phyloP scores from a whole-genome alignment of 306 rosid genomes.

The Prunus fruticosa region DNA sequence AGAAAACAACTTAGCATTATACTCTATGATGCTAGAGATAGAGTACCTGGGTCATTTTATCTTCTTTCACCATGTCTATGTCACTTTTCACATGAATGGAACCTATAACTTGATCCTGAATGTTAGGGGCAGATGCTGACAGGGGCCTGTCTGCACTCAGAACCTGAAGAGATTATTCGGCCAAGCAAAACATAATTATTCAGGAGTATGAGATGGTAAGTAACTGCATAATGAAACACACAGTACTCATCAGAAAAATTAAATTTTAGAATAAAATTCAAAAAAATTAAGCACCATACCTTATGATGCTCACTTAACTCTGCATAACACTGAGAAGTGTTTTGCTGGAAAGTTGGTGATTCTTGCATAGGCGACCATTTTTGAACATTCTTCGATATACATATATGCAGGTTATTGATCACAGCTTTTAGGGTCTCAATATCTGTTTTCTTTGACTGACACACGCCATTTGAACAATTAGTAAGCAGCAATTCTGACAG shows the following conservation, averaged over 20 bases:
- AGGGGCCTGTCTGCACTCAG: constrained; percentile 31
- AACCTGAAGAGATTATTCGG: constrained; percentile 36
- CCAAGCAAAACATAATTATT: neutral
- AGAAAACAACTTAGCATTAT: neutral
- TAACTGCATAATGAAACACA: neutral
- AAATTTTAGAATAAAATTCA: neutral
- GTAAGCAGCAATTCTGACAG: constrained; percentile 63
- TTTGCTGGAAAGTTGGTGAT: constrained; percentile 32
- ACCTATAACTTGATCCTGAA: constrained; percentile 31
- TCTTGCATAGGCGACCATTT: constrained; percentile 23
- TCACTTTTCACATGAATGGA: constrained; percentile 33
- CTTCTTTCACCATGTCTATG: constrained; percentile 45
- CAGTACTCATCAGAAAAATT: neutral
- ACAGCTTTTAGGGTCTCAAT: constrained; percentile 40
- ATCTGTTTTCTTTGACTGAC: constrained; percentile 50
- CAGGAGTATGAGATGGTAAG: neutral
- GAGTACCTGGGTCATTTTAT: constrained; percentile 65
- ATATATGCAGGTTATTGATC: constrained; percentile 54
- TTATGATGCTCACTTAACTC: constrained; percentile 33
- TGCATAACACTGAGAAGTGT: constrained; percentile 30
- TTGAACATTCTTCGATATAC: constrained; percentile 46
- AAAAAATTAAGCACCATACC: constrained; percentile 37
- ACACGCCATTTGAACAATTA: constrained; percentile 42
- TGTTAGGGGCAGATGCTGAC: constrained; percentile 23
- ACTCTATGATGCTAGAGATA: neutral